Conservation (phyloP, 306 rosid species). For the Argentina anserina region DNA sequence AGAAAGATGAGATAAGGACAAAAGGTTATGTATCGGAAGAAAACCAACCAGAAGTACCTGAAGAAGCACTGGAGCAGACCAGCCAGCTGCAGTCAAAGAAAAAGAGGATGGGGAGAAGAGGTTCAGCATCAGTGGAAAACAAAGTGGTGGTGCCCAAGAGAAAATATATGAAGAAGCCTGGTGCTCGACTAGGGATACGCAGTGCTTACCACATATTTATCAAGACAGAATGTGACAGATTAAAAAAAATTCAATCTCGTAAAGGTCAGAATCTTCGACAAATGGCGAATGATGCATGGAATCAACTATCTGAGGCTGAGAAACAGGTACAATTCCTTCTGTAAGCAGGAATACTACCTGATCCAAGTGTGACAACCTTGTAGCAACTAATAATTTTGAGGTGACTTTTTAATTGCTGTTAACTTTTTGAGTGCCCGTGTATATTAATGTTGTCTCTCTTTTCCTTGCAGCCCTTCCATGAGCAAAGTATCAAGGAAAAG, state of each 20-base stretch:
- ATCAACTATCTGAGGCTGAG: conserved; percentile 21
- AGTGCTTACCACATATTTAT: conserved; percentile 32
- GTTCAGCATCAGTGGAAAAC: not conserved
- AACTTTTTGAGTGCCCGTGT: not conserved
- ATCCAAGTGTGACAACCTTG: not conserved
- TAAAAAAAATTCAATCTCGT: not conserved
- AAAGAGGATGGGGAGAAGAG: conserved; percentile 6
- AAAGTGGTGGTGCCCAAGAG: not conserved
- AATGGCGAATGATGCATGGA: conserved; percentile 29
- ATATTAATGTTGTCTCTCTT: not conserved
- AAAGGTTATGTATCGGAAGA: not conserved
- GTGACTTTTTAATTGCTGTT: not conserved
- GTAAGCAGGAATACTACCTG: not conserved
- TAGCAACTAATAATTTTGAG: not conserved
- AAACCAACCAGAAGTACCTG: not conserved
- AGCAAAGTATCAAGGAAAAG: conserved; percentile 31
- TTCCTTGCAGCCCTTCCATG: conserved; percentile 25
- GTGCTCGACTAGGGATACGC: conserved; percentile 3
- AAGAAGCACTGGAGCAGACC: conserved; percentile 14
- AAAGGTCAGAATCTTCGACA: conserved; percentile 13
- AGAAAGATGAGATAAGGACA: conserved; percentile 5
- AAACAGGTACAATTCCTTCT: conserved; percentile 11
- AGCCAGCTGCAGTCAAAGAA: conserved; percentile 12
- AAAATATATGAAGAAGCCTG: conserved; percentile 4
- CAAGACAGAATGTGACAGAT: conserved; percentile 27